Evolutionary conservation across 352 stramenopile genomes (phyloP).

Genomic region (Globisporangium cylindrosporum): DNA sequence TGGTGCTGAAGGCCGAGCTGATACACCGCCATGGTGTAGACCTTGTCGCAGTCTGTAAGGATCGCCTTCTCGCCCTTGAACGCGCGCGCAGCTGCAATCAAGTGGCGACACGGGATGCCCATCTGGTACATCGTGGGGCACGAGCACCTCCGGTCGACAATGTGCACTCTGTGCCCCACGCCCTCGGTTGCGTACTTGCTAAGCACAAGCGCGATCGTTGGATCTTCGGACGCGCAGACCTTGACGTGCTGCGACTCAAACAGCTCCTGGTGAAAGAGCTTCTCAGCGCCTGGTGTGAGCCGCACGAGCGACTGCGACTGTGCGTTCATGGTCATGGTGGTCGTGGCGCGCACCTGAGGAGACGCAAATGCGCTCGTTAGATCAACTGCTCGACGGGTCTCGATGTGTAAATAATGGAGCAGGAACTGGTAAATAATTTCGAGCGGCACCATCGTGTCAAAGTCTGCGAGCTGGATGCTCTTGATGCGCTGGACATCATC

Average conservation of each 20-base stretch:
- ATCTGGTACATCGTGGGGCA: constrained; percentile 72
- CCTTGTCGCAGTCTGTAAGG: constrained; percentile 57
- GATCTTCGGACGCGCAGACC: constrained; percentile 62
- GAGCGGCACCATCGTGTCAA: constrained; percentile 41
- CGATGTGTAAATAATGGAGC: constrained; percentile 44
- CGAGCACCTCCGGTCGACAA: constrained; percentile 58
- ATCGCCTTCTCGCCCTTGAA: constrained; percentile 57
- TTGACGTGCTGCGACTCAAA: constrained; percentile 54
- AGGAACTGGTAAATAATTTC: constrained; percentile 78
- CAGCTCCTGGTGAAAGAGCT: constrained; percentile 62
- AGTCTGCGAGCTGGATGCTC: constrained; percentile 17
- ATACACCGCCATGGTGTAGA: constrained; percentile 71
- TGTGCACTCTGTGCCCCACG: constrained; percentile 47
- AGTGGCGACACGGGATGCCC: constrained; percentile 74
- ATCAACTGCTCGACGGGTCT: constrained; percentile 15
- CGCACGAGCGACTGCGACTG: constrained; percentile 15
- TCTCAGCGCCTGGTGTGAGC: constrained; percentile 61
- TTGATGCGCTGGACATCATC: constrained; percentile 10
- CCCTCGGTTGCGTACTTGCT: constrained; percentile 36
- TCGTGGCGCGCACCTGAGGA: background rate
- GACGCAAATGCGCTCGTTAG: background rate
- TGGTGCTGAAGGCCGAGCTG: constrained; percentile 7
- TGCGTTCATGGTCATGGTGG: background rate
- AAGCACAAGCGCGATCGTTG: constrained; percentile 61
- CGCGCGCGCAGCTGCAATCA: constrained; percentile 61